These are phyloP conservation scores for Colletotrichum spinosum DNA, from an alignment of 2,329 filamentous ascomycete species.

Conservation along the genomic window DNA sequence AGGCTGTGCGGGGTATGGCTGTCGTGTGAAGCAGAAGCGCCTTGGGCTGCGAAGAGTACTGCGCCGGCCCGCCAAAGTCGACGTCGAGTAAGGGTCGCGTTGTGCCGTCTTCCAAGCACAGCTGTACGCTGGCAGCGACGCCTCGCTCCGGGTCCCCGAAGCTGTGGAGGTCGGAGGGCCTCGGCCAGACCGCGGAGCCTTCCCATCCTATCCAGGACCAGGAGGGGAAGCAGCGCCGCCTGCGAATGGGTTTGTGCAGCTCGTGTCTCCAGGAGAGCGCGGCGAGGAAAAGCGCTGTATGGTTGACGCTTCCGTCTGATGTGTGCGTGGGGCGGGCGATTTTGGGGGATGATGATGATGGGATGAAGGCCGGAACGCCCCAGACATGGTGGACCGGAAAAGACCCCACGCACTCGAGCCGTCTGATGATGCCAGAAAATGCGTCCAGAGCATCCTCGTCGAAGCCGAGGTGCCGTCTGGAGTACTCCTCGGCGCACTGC, in stretches of 20 bases:
- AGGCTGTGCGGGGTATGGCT: constrained; percentile 17
- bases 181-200: constrained; percentile 16
- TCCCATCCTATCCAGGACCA: constrained; percentile 24
- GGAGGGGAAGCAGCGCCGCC: constrained; percentile 16
- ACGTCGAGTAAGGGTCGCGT: constrained; percentile 8
- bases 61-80: constrained; percentile 3
- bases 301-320: not conserved
- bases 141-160: not conserved
- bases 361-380: constrained; percentile 17
- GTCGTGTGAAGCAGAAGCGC: constrained; percentile 6
- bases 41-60: constrained; percentile 10
- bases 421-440: constrained; percentile 15
- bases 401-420: constrained; percentile 1
- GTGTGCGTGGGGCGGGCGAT: no score
- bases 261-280: constrained; percentile 20
- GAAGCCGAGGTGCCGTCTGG: constrained; percentile 10
- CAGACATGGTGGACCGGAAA: constrained; percentile 19
- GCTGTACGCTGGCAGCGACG: constrained; percentile 13
- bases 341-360: not conserved
- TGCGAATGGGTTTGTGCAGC: constrained; percentile 15
- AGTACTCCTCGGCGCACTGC: constrained; percentile 20
- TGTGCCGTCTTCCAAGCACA: constrained; percentile 11
- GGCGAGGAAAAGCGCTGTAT: constrained; percentile 3
- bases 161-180: constrained; percentile 3
- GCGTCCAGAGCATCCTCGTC: constrained; percentile 18